A percentile compares a stretch with the other conserved stretches of the same genome.
Conservation (phyloP, 257 asterid genomes). For the Ajuga chamaepitys region DNA sequence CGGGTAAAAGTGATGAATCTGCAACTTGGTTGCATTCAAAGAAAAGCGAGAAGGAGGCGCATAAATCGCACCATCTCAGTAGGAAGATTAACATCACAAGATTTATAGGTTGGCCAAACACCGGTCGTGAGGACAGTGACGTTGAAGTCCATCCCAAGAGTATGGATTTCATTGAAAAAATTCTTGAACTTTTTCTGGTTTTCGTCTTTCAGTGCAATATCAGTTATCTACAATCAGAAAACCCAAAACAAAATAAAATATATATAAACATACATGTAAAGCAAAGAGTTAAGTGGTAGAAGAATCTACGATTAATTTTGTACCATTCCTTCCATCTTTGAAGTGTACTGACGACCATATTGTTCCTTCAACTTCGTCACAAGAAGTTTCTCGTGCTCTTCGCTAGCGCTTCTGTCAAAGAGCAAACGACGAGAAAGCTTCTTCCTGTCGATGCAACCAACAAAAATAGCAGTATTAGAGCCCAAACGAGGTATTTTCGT, state of each 20-base stretch:
- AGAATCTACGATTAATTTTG: no score
- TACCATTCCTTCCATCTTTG: slow-evolving; percentile 75
- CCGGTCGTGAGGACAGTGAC: slow-evolving; percentile 52
- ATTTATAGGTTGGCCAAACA: slow-evolving; percentile 59
- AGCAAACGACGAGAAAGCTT: slow-evolving; percentile 52
- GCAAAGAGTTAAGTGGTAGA: no score
- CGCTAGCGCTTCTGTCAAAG: slow-evolving; percentile 40
- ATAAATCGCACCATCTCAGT: no score
- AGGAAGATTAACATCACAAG: slow-evolving; percentile 49
- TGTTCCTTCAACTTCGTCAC: slow-evolving; percentile 47
- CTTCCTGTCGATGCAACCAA: no score
- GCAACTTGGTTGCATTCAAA: no score
- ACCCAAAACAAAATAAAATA: no score
- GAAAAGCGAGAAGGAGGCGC: no score
- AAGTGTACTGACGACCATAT: slow-evolving; percentile 51
- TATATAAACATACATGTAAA: no score
- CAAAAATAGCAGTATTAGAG: no score
- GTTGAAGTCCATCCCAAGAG: slow-evolving; percentile 42
- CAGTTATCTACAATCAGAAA: no score
- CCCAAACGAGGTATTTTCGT: no score
- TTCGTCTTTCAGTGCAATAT: slow-evolving; percentile 42
- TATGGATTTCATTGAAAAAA: slow-evolving; percentile 23
- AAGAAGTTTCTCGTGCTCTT: slow-evolving; percentile 41
- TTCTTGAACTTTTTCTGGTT: slow-evolving; percentile 33
- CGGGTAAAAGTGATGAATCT: no score